These are phyloP conservation scores for Starmerella tilneyi DNA, from an alignment of 805 yeast genomes.

Conservation along the genomic window DNA sequence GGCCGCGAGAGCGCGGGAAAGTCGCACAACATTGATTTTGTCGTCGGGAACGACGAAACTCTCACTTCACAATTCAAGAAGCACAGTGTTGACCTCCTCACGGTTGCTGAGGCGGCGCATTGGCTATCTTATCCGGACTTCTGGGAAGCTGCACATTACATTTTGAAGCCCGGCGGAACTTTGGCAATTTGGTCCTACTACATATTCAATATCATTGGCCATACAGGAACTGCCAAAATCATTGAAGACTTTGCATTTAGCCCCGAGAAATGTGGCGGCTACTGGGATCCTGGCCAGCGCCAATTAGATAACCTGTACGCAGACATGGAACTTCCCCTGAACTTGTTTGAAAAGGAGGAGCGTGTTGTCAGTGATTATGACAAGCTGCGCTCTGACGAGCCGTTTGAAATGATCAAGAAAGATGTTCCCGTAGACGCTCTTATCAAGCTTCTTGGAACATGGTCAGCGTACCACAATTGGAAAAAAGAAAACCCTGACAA, in stretches of 20 bases:
- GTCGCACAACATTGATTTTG: slow-evolving; percentile 10
- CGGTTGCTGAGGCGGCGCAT: slow-evolving; percentile 75
- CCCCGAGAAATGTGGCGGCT: slow-evolving; percentile 39
- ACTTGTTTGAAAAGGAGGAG: slow-evolving; percentile 35
- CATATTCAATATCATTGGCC: slow-evolving; percentile 50
- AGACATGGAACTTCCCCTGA: slow-evolving; percentile 39
- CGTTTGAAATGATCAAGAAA: slow-evolving; percentile 22
- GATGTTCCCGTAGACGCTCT: slow-evolving; percentile 37
- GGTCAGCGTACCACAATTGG: slow-evolving; percentile 63
- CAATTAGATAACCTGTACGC: slow-evolving; percentile 41
- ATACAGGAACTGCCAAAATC: slow-evolving; percentile 45
- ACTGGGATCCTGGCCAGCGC: slow-evolving; percentile 79
- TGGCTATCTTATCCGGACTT: slow-evolving; percentile 60
- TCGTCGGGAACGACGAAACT: slow-evolving; percentile 24
- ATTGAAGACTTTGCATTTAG: slow-evolving; percentile 44
- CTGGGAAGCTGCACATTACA: slow-evolving; percentile 40
- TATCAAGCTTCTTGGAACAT: slow-evolving; percentile 49
- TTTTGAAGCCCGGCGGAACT: slow-evolving; percentile 54
- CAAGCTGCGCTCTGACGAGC: slow-evolving; percentile 19
- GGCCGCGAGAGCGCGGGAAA: slow-evolving; percentile 29
- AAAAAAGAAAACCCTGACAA: slow-evolving; percentile 35
- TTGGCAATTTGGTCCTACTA: slow-evolving; percentile 72
- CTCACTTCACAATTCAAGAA: slow-evolving; percentile 22
- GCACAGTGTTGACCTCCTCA: slow-evolving; percentile 50
- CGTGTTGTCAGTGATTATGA: slow-evolving; percentile 28